These are phyloP conservation scores for Magnaporthales sp. DNA, from an alignment of 2,329 filamentous ascomycete species.

Conservation along the genomic window DNA sequence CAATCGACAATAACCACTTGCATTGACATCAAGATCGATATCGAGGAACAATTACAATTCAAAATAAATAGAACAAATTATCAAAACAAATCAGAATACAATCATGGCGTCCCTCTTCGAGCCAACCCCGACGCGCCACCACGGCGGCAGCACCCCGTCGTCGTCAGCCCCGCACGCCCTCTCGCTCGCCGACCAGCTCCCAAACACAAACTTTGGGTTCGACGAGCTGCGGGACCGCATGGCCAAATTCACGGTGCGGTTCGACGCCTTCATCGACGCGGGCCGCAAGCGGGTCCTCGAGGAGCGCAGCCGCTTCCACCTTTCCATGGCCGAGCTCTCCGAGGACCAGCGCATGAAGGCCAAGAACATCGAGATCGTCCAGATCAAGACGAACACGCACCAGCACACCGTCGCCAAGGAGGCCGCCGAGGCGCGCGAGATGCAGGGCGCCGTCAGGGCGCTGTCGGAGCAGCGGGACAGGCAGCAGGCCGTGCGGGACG, in stretches of 20 bases:
- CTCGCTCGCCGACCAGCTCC: constrained; percentile 65
- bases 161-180: constrained; percentile 54
- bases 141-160: constrained; percentile 47
- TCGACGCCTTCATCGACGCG: constrained; percentile 90
- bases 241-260: constrained; percentile 81
- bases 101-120: constrained; percentile 57
- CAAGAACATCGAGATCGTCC: constrained; percentile 76
- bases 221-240: constrained; percentile 93
- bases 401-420: constrained; percentile 70
- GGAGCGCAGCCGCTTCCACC: constrained; percentile 87
- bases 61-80: not conserved
- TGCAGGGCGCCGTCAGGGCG: constrained; percentile 52
- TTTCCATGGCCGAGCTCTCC: constrained; percentile 78
- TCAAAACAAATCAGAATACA: constrained; percentile 7
- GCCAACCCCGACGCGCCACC: constrained; percentile 49
- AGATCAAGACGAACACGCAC: constrained; percentile 61
- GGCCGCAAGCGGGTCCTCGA: constrained; percentile 84
- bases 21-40: not conserved
- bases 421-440: constrained; percentile 67
- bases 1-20: not conserved
- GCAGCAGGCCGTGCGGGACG: constrained; percentile 48
- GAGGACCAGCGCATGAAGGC: constrained; percentile 89
- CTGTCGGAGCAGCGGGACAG: constrained; percentile 52
- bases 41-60: no score
- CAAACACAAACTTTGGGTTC: constrained; percentile 90